Base-by-base conservation (phyloP, 23 red algal species). In the Gracilaria vermiculophylla region DNA sequence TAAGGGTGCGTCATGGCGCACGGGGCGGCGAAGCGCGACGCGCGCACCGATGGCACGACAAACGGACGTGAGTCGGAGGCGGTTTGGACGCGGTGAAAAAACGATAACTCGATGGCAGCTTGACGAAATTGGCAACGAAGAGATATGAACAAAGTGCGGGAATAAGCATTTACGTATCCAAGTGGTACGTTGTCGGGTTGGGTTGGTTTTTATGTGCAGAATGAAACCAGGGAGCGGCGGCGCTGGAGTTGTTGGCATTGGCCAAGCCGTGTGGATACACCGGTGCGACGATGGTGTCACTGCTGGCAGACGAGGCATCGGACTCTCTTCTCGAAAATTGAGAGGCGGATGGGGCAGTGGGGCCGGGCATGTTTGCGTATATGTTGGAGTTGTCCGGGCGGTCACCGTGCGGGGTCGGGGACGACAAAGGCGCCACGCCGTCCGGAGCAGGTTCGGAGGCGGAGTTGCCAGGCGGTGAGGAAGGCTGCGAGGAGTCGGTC, bases 211-310 rank as follows among this genome's bases (percentile, higher is more conserved):
- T 73, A 48, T 73, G 67, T 73, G 67, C 67, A 73, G 67, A 10
- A 73, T 73, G 67, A 47, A 88, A 88, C 84, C 84, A 88, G 10
- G 84, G 83, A 27, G 84, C 84, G n/a, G 66, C 50, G 49, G 69
- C 84, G 41, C 84, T 88, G 17, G 70, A 60, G 49, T 45, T 78
- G 42, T 60, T 72, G 14, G 66, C 84, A 24, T 73, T 73, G 12
- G 61, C 64, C 51, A 79, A 79, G 13, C 47, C 75, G 23, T 65
- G 37, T 2, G 57, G 58, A 64, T 88, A 88, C 13, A 88, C 54
- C 28, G 84, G 84, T 41, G 84, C 84, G 15, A 88, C 84, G 62
- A 88, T 88, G 42, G 84, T 88, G 58, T 88, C 84, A 60, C 84
- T 76, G 54, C 84, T 88, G n/a, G 69, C 84, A 40, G 84, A 88